Conservation (phyloP, 1,284 basidiomycete species). For the Marasmius oreades region DNA sequence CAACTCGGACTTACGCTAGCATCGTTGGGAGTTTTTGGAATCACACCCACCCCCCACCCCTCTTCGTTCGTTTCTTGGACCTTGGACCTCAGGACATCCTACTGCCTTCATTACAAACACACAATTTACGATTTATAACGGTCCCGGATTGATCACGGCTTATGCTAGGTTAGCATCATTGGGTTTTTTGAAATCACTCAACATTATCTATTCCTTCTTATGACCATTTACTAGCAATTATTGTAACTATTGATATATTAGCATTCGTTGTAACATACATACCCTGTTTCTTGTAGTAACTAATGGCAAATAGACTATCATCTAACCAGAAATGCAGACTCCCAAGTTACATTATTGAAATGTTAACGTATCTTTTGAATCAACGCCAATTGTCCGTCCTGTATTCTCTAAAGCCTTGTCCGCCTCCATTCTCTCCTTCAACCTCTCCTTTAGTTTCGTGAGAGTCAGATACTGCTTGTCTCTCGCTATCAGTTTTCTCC, state of each 20-base stretch:
- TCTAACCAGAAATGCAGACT: too few species aligned
- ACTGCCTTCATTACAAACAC: too few species aligned
- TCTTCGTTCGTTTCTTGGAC: too few species aligned
- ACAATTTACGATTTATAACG: too few species aligned
- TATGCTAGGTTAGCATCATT: neutral
- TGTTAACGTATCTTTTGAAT: constrained; percentile 34
- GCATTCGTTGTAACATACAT: neutral
- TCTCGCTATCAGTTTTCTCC: constrained; percentile 48
- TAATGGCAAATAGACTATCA: constrained; percentile 15
- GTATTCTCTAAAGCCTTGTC: constrained; percentile 16
- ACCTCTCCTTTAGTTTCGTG: constrained; percentile 41
- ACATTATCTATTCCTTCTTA: constrained; percentile 20
- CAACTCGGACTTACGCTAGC: neutral
- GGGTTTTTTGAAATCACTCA: neutral
- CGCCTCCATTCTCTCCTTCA: constrained; percentile 26
- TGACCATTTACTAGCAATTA: neutral
- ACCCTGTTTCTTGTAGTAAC: neutral
- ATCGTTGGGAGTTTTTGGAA: neutral
- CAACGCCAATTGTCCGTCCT: constrained; percentile 19
- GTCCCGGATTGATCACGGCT: too few species aligned
- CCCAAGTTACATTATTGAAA: constrained; percentile 38
- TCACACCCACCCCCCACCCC: too few species aligned
- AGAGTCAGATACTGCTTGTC: constrained; percentile 47
- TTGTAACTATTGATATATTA: neutral
- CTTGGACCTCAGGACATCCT: too few species aligned